These are phyloP conservation scores for Clonostachys rhizophaga DNA, from an alignment of 2,329 filamentous ascomycete genomes.

Conservation along the genomic window DNA sequence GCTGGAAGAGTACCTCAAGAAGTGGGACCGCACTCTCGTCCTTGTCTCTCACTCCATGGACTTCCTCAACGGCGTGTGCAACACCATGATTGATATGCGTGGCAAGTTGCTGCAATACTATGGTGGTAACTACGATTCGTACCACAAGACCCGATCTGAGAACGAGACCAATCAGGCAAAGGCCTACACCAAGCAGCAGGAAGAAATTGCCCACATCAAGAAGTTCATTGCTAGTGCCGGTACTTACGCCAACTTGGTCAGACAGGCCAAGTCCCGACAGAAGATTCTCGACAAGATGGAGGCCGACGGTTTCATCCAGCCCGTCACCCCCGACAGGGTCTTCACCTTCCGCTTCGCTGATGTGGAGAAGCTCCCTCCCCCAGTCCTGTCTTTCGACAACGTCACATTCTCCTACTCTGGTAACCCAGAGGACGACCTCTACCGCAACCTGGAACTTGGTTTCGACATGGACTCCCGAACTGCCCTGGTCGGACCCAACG, in stretches of 20 bases:
- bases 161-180: slow-evolving; percentile 98
- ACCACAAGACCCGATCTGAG: slow-evolving; percentile 89
- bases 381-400: slow-evolving; percentile 92
- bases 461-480: slow-evolving; percentile 99
- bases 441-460: slow-evolving; percentile 95
- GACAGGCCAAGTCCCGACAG: slow-evolving; percentile 97
- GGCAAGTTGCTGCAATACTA: slow-evolving; percentile 88
- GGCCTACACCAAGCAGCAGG: slow-evolving; percentile 98
- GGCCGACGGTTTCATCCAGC: slow-evolving; percentile 96
- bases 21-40: slow-evolving; percentile 96
- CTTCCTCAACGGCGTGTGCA: slow-evolving; percentile 98
- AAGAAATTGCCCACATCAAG: slow-evolving; percentile 99
- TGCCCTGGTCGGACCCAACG: slow-evolving; percentile 94
- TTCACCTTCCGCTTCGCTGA: slow-evolving; percentile 99
- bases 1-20: slow-evolving; percentile 99
- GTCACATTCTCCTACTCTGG: slow-evolving; percentile 98
- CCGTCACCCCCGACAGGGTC: slow-evolving; percentile 76
- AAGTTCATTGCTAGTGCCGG: slow-evolving; percentile 99
- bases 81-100: slow-evolving; percentile 98
- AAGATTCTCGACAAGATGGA: slow-evolving; percentile 99
- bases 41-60: slow-evolving; percentile 98
- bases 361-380: slow-evolving; percentile 97
- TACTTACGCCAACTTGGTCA: slow-evolving; percentile 99
- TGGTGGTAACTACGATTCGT: slow-evolving; percentile 99
- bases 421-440: slow-evolving; percentile 82